phyloP scores from a whole-genome alignment of 768 basidiomycete genomes.

The Russula virescens region DNA sequence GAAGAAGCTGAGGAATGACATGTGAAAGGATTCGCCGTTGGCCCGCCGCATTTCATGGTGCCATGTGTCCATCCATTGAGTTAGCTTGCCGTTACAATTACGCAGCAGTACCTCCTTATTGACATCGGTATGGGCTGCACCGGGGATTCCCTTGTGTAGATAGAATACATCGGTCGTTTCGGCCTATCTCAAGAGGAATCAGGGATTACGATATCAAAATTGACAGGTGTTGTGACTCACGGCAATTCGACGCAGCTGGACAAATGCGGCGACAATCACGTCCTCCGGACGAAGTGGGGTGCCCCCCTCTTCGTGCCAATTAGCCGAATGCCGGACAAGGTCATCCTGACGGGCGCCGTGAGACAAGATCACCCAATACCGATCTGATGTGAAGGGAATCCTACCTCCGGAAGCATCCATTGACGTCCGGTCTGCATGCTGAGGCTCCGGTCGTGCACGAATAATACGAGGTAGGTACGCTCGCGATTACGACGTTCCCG shows the following conservation, averaged over 20 bases:
- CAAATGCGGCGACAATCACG: slow-evolving; percentile 72
- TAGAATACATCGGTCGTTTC: slow-evolving; percentile 74
- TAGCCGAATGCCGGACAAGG: slow-evolving; percentile 57
- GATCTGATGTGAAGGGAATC: background rate
- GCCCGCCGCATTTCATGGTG: slow-evolving; percentile 67
- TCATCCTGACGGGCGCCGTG: slow-evolving; percentile 45
- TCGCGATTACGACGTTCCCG: slow-evolving; percentile 80
- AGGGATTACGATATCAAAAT: background rate
- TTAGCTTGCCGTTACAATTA: slow-evolving; percentile 66
- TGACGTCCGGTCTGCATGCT: slow-evolving; percentile 81
- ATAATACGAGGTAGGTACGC: slow-evolving; percentile 80
- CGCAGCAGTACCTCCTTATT: slow-evolving; percentile 69
- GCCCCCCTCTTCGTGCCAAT: slow-evolving; percentile 65
- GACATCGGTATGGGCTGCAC: slow-evolving; percentile 50
- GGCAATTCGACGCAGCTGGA: slow-evolving; percentile 73
- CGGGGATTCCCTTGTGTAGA: slow-evolving; percentile 42
- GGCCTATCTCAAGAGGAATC: slow-evolving; percentile 39
- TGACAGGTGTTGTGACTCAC: slow-evolving; percentile 37
- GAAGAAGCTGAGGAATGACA: slow-evolving; percentile 69
- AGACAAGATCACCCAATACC: background rate
- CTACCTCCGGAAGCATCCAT: slow-evolving; percentile 81
- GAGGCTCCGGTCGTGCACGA: slow-evolving; percentile 80
- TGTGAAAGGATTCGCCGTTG: slow-evolving; percentile 69
- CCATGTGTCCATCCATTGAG: slow-evolving; percentile 70
- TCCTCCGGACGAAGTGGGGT: slow-evolving; percentile 62